Evolutionary conservation across 73 alveolate species (phyloP), one percentile per base, ranked within the genome.

Genomic region (Paraurostyla sp.): DNA sequence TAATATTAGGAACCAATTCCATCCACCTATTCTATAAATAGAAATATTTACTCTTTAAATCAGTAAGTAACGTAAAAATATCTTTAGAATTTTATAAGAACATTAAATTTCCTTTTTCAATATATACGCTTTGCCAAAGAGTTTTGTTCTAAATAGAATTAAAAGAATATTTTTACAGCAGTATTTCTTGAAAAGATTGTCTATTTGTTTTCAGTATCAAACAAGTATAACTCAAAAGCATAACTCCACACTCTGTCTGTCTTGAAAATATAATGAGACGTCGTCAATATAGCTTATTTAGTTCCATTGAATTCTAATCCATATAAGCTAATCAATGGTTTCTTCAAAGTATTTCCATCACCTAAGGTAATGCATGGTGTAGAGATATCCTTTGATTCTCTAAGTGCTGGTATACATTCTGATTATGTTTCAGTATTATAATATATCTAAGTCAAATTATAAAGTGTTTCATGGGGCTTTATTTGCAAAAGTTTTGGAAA

Each of bases 261-360:
- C 22, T 23, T 25, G 22, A 59, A 59, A 6, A 59, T 30, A 27
- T 59, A 27, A 59, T 59, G 48, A 59, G 76, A 27, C 6, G 13
- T 27, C 15, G 76, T 23, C 13, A 59, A 27, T 3, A 59, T 6
- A 59, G 50, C 76, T 29, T 59, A 27, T 1, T n/a, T 59, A 25
- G 76, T 59, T 15, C 76, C 76, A 27, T 16, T 23, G 22, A 59
- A 59, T 27, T 59, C 76, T 59, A 59, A 27, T 59, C 76, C 76
- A 59, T 59, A 59, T 18, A 23, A 6, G 30, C 49, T 59, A 15
- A 59, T 25, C 6, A 23, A 18, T 6, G 76, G 42, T 29, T 16
- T 23, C 9, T 1, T 20, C 7, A 59, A 6, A 6, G 22, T 18
- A 6, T 29, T 29, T 59, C 32, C 32, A 6, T 49, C 76, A 27